Conservation (phyloP, 805 yeast genomes). For the Cyberlindnera maclurae region DNA sequence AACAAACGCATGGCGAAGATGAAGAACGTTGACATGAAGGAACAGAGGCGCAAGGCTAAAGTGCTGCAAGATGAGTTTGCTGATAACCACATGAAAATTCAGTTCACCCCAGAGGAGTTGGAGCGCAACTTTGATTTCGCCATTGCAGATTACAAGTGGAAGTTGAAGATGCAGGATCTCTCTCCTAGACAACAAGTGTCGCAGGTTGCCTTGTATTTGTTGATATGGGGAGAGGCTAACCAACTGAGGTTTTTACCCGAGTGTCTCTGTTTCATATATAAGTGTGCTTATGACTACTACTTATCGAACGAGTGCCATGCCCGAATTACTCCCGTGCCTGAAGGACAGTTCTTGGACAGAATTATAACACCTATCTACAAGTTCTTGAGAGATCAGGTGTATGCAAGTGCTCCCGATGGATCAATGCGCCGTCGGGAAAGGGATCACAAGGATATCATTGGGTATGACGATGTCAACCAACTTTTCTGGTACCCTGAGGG, state of each 20-base stretch:
- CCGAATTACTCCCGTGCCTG: constrained; percentile 25
- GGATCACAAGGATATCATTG: constrained; percentile 66
- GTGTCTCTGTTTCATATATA: constrained; percentile 75
- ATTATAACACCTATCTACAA: constrained; percentile 67
- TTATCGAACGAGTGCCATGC: constrained; percentile 31
- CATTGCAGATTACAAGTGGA: constrained; percentile 70
- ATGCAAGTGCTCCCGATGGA: constrained; percentile 39
- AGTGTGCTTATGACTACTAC: constrained; percentile 67
- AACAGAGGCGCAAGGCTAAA: constrained; percentile 32
- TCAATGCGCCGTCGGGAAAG: constrained; percentile 39
- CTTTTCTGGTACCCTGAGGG: constrained; percentile 81
- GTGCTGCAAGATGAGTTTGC: constrained; percentile 44
- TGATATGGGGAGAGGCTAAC: constrained; percentile 90
- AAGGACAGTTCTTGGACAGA: constrained; percentile 47
- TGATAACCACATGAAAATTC: constrained; percentile 43
- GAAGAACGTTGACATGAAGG: constrained; percentile 28
- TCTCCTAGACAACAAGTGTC: constrained; percentile 44
- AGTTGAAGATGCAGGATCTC: constrained; percentile 38
- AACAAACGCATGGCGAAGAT: constrained; percentile 38
- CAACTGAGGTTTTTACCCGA: constrained; percentile 84
- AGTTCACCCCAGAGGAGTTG: constrained; percentile 37
- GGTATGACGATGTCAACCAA: constrained; percentile 88
- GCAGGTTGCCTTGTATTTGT: constrained; percentile 63
- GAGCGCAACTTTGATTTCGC: constrained; percentile 39
- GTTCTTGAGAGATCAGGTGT: constrained; percentile 50